A percentile compares a stretch with the other conserved stretches of the same genome.
Evolutionary conservation across 495 filamentous ascomycete species (phyloP).

Genomic region (Alectoria sarmentosa): DNA sequence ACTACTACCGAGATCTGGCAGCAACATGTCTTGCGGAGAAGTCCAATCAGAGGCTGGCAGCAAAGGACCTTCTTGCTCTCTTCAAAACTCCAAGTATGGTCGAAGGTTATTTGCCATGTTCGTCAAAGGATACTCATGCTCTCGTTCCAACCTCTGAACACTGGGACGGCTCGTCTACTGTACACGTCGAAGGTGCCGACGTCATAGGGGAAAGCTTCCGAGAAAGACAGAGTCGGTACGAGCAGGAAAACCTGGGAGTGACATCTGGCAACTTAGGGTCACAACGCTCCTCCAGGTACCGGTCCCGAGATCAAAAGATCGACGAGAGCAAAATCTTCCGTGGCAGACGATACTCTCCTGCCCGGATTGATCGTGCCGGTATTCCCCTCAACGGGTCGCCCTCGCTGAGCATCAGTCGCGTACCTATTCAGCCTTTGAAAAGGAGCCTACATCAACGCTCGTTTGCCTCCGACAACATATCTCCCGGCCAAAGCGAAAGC

Average conservation of each 20-base stretch:
- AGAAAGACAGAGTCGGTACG: constrained; percentile 7
- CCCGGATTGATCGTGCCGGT: constrained; percentile 10
- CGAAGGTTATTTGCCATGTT: constrained; percentile 2
- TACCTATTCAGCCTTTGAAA: constrained; percentile 1
- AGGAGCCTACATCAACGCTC: constrained; percentile 2
- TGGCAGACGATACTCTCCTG: constrained; percentile 13
- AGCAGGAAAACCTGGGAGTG: constrained; percentile 4
- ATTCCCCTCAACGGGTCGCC: constrained; percentile 21
- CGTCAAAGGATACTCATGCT: background rate
- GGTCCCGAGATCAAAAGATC: background rate
- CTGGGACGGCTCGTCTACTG: background rate
- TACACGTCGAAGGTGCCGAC: constrained; percentile 5
- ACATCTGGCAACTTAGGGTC: background rate
- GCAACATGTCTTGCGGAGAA: constrained; percentile 48
- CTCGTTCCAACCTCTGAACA: background rate
- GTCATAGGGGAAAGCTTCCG: constrained; percentile 8
- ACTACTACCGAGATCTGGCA: constrained; percentile 54
- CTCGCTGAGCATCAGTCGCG: constrained; percentile 14
- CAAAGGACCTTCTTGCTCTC: constrained; percentile 46
- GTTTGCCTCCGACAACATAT: background rate
- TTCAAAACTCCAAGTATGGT: constrained; percentile 8
- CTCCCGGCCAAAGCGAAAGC: constrained; percentile 4
- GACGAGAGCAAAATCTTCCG: constrained; percentile 13
- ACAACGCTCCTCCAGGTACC: background rate
- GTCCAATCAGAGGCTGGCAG: constrained; percentile 48